Evolutionary conservation across 2,329 filamentous ascomycete species (phyloP), one percentile per base, ranked within the genome.

Genomic region (Colletotrichum kahawae): DNA sequence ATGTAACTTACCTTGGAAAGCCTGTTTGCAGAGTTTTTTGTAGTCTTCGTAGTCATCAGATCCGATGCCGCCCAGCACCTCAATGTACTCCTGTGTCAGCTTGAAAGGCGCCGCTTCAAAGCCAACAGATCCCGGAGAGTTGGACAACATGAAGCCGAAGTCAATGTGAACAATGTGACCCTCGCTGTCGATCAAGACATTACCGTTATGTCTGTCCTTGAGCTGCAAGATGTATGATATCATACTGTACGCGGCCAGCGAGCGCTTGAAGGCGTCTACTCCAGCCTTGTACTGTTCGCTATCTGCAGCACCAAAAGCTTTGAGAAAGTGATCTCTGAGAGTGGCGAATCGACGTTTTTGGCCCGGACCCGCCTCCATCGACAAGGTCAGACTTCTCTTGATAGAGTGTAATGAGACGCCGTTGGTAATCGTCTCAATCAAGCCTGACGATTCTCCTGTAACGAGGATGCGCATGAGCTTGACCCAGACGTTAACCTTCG

Each of bases 91-190:
- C 77, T 95, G 92, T 2, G 95, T 96, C 31, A 97, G 87, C 86
- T 97, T 97, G 85, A 97, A 97, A 1, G 95, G 95, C 6, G 95
- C 95, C 16, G 95, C 95, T 84, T 97, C 95, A 79, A 97, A 97
- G 4, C 94, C 94, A 81, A 97, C 94, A 10, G 92, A 94, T 0
- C 95, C 95, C 0, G 95, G 95, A 2, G 94, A 95, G 83, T 97
- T 97, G 62, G 94, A 96, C 38, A 97, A 88, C 94, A 97, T 96
- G 82, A 97, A 97, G 70, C 95, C 95, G 83, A 97, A 97, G 83
- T 97, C 95, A 76, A 97, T 97, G 82, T 97, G 95, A 76, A 97
- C 92, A 71, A 96, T 95, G 81, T 97, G 95, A 12, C 95, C 95
- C 82, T 95, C 93, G 80, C 94, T 95, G 83, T 96, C 95, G 79